Base-by-base conservation (phyloP, 2,329 filamentous ascomycete genomes). In the Ascocoryne sarcoides region DNA sequence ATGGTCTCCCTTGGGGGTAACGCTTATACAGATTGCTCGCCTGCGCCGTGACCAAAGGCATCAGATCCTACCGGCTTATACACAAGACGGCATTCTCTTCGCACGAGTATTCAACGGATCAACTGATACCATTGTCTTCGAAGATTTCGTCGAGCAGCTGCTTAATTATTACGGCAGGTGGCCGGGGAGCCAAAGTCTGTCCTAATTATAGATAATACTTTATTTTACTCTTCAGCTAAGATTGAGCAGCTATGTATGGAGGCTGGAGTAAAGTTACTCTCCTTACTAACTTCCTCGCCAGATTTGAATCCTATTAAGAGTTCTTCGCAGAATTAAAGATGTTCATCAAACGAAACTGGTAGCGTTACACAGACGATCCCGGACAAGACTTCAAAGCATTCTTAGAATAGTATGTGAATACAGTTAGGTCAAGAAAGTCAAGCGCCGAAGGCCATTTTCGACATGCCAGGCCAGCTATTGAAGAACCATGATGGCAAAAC, bases 181-280 rank as follows among this genome's bases (percentile, higher is more conserved):
- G 42, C 60, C 55, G 20, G n/a, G n/a, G 53, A 61, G 45, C 55
- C 50, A 26, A 60, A 58, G 36, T 63, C 58, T 10, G 56, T 64
- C 9, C 48, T 63, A 4, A 45, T 62, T 5, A 62, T 63, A 47
- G 60, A 63, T 40, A 62, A 62, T 48, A 54, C 57, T 15, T 61
- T 59, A 10, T 58, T 57, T 37, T 53, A 63, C 45, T 44, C 48
- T 30, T 55, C 46, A 32, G 50, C 51, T 8, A 45, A 43, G 17
- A 51, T 62, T n/a, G 14, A 33, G 39, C 42, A 59, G 44, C 44
- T 62, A 44, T 62, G 50, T 33, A 5, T 20, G 26, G 35, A 53
- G 26, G 47, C 52, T 31, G 40, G 48, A n/a, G 48, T 53, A 16
- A 53, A 46, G 19, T 31, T 53, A n/a, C 18, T 51, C 4, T 51